Evolutionary conservation across 129 eudicot genomes (phyloP).

Genomic region (Silybum marianum): DNA sequence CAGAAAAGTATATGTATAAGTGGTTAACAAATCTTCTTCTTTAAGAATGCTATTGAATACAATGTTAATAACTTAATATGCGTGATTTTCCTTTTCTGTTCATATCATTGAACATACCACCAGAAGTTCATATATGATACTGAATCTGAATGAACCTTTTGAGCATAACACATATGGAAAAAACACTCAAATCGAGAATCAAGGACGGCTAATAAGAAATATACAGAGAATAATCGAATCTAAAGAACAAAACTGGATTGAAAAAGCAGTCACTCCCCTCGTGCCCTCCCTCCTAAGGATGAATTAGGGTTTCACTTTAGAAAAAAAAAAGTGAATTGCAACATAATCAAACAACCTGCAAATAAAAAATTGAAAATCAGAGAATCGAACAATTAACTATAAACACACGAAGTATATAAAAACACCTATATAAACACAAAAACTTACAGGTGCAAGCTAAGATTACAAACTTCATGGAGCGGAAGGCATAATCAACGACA

Average conservation of each 20-base stretch:
- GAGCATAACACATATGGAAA: background rate
- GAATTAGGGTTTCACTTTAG: conserved; percentile 27
- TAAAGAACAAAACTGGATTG: background rate
- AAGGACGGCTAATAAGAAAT: background rate
- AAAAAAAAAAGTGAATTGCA: background rate
- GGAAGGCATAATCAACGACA: background rate
- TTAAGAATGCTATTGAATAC: background rate
- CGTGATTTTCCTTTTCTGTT: background rate
- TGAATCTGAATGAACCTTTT: background rate
- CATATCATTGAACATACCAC: background rate
- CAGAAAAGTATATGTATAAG: background rate
- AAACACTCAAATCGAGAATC: background rate
- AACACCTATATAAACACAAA: background rate
- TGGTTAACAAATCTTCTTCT: background rate
- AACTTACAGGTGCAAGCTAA: background rate
- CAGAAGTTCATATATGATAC: background rate
- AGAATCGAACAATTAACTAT: background rate
- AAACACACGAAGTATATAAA: background rate
- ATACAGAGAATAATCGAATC: background rate
- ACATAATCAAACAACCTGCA: conserved; percentile 11
- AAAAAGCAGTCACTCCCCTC: background rate
- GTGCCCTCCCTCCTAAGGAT: background rate
- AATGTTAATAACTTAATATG: background rate
- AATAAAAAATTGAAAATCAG: background rate
- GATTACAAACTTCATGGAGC: too few species aligned